A percentile compares a stretch with the other conserved stretches of the same genome.
These are phyloP conservation scores for Phytophthora rubi DNA, from an alignment of 352 stramenopile species.

Conservation along the genomic window DNA sequence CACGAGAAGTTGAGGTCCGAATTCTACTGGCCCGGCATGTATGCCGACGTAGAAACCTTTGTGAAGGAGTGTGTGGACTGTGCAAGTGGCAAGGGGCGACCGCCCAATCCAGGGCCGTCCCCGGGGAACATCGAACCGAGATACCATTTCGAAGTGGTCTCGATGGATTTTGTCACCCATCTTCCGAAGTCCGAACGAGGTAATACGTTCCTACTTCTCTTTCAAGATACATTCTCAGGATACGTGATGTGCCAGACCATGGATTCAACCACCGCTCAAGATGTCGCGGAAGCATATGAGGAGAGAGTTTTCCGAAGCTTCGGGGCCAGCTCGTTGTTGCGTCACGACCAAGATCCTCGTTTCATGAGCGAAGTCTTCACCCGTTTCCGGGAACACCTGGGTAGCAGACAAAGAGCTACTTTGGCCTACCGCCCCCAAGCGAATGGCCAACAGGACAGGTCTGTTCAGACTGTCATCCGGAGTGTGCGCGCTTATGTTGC, in stretches of 20 bases:
- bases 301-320: conserved; percentile 29
- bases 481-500: conserved; percentile 20
- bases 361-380: conserved; percentile 43
- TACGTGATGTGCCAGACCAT: conserved; percentile 35
- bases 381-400: conserved; percentile 29
- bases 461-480: conserved; percentile 35
- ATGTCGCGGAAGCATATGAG: conserved; percentile 33
- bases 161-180: conserved; percentile 22
- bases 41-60: not conserved
- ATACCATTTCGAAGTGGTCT: conserved; percentile 12
- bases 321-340: conserved; percentile 26
- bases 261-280: conserved; percentile 6
- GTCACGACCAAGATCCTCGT: conserved; percentile 27
- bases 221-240: conserved; percentile 6
- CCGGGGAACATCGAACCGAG: conserved; percentile 5
- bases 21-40: not conserved
- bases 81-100: not conserved
- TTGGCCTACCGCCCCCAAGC: conserved; percentile 39
- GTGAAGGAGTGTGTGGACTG: not conserved
- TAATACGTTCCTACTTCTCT: conserved; percentile 4
- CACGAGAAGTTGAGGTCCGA: not conserved
- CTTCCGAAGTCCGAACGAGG: not conserved
- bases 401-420: conserved; percentile 25
- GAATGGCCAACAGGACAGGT: conserved; percentile 44
- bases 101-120: not conserved